Evolutionary conservation across 768 basidiomycete species (phyloP), one percentile per base, ranked within the genome.

Genomic region (Lactarius indigo): DNA sequence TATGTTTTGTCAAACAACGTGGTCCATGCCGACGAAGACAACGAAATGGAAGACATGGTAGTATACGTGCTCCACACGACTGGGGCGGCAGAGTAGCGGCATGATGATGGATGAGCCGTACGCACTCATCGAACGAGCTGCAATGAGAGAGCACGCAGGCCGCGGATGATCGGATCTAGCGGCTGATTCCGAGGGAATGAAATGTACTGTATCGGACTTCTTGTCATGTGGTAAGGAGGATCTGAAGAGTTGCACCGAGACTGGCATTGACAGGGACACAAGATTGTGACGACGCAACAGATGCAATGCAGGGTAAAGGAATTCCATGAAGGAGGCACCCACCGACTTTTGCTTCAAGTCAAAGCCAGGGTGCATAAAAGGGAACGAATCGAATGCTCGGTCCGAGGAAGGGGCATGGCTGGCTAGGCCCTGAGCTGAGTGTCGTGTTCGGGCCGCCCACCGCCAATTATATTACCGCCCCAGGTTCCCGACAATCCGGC

Each of bases 81-180:
- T 33, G 33, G 35, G 54, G 39, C 54, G 8, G 54, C n/a, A 42
- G 23, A 55, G n/a, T 20, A 52, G 59, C 20, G 20, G 12, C 30
- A 30, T 13, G 26, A 57, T 28, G 26, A 41, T 54, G 9, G 30
- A 55, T 63, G 54, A 42, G 20, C 12, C 17, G 52, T 31, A 44
- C 39, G 20, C 4, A 57, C 56, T n/a, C 30, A 33, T 30, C n/a
- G 52, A 28, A 15, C 10, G 3, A 17, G 3, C 7, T 57, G 55
- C 17, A 33, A 5, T 26, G 12, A 18, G 54, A 30, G 54, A 55
- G 20, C 20, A 35, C 5, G 23, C 30, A 35, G 33, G 7, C 30
- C 50, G 65, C 61, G 65, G 23, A 5, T 63, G 65, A 66, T 66
- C 65, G 65, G 65, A 58, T 58, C 47, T 37, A n/a, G 52, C 57